Percentiles rank a stretch among this genome's conserved stretches.
Evolutionary conservation across 768 basidiomycete species (phyloP).

Genomic region (Albatrellus ellisii): DNA sequence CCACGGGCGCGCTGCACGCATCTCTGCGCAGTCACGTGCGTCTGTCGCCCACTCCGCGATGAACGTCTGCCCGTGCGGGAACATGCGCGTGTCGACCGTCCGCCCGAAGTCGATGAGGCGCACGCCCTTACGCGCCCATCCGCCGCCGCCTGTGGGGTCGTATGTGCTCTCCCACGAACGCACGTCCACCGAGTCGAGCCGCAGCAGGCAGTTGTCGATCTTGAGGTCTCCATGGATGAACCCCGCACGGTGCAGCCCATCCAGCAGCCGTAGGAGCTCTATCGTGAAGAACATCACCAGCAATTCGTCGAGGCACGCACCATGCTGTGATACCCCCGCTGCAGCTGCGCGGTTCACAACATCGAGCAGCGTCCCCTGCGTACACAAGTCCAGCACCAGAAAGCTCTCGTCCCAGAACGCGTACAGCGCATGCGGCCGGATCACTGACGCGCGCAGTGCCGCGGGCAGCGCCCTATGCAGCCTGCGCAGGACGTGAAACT

Average conservation of each 20-base stretch:
- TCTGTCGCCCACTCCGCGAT: slow-evolving; percentile 83
- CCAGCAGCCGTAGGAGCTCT: slow-evolving; percentile 75
- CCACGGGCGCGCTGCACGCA: slow-evolving; percentile 76
- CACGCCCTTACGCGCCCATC: slow-evolving; percentile 83
- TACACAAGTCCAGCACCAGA: slow-evolving; percentile 76
- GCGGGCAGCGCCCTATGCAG: slow-evolving; percentile 58
- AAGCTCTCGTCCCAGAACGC: slow-evolving; percentile 83
- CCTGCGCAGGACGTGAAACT: slow-evolving; percentile 73
- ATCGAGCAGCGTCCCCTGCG: slow-evolving; percentile 86
- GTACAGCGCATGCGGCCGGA: slow-evolving; percentile 69
- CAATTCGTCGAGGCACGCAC: slow-evolving; percentile 80
- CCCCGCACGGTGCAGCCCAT: slow-evolving; percentile 66
- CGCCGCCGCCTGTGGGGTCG: slow-evolving; percentile 61
- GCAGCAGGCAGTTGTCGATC: slow-evolving; percentile 96
- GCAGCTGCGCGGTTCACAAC: slow-evolving; percentile 75
- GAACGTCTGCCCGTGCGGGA: slow-evolving; percentile 70
- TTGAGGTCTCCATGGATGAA: slow-evolving; percentile 98
- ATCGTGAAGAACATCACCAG: slow-evolving; percentile 92
- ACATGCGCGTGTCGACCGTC: slow-evolving; percentile 74
- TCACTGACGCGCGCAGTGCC: slow-evolving; percentile 49
- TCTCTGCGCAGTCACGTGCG: slow-evolving; percentile 85
- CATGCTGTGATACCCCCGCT: slow-evolving; percentile 67
- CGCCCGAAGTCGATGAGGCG: slow-evolving; percentile 97
- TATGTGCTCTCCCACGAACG: slow-evolving; percentile 68
- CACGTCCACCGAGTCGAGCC: slow-evolving; percentile 68